A percentile compares a stretch with the other conserved stretches of the same genome.
phyloP scores from a whole-genome alignment of 805 yeast genomes.

The Yamadazyma phyllophila region DNA sequence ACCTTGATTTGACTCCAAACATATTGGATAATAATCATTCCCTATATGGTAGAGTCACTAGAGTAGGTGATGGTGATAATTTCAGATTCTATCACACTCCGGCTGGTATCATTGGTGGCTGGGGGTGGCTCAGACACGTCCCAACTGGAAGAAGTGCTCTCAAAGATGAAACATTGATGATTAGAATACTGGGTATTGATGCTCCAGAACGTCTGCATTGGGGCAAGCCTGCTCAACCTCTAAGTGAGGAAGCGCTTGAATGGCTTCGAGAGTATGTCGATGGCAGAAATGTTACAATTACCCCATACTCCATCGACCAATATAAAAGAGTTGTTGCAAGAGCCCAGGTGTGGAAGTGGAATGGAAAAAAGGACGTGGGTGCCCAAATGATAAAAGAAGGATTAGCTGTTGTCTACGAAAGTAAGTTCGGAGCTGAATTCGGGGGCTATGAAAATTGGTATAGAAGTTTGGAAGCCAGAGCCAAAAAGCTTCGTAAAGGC shows the following conservation, averaged over 20 bases:
- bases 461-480: conserved; percentile 55
- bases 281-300: conserved; percentile 67
- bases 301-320: conserved; percentile 83
- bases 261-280: conserved; percentile 71
- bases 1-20: conserved; percentile 37
- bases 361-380: conserved; percentile 75
- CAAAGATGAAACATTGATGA: conserved; percentile 68
- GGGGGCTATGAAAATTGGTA: conserved; percentile 71
- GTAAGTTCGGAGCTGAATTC: conserved; percentile 76
- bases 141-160: conserved; percentile 53
- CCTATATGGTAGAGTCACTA: conserved; percentile 68
- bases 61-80: conserved; percentile 96
- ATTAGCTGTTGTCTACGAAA: conserved; percentile 84
- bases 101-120: conserved; percentile 82
- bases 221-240: conserved; percentile 91
- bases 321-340: conserved; percentile 85
- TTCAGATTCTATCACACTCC: conserved; percentile 92
- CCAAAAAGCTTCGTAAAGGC: conserved; percentile 58
- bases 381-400: conserved; percentile 84
- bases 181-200: conserved; percentile 89
- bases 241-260: conserved; percentile 72
- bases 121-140: conserved; percentile 83
- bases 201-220: conserved; percentile 96
- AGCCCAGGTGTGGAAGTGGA: conserved; percentile 56
- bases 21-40: conserved; percentile 27